phyloP scores from a whole-genome alignment of 2,329 filamentous ascomycete genomes.

The Macrophomina phaseolina region DNA sequence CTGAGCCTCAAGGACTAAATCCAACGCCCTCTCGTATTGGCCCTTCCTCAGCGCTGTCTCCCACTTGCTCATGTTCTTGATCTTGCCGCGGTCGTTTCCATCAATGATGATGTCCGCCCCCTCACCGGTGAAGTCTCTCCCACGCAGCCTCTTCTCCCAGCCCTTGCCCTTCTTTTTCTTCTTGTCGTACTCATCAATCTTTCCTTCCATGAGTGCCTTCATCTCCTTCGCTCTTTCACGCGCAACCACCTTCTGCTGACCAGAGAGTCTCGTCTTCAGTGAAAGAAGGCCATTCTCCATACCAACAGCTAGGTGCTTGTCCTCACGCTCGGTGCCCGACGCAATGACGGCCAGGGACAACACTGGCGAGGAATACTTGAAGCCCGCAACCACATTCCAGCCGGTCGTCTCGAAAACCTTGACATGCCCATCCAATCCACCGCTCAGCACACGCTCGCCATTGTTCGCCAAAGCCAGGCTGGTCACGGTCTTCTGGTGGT shows the following conservation, averaged over 20 bases:
- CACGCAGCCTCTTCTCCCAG: constrained; percentile 67
- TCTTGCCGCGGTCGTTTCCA: constrained; percentile 68
- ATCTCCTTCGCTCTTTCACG: constrained; percentile 82
- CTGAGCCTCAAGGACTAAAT: constrained; percentile 68
- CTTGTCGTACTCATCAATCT: constrained; percentile 77
- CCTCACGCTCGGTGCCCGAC: constrained; percentile 70
- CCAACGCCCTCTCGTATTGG: constrained; percentile 77
- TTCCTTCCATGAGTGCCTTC: constrained; percentile 78
- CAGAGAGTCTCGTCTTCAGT: constrained; percentile 85
- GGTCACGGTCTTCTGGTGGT: constrained; percentile 98
- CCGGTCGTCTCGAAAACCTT: constrained; percentile 93
- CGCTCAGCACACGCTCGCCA: constrained; percentile 80
- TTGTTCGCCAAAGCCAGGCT: constrained; percentile 81
- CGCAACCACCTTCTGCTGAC: constrained; percentile 77
- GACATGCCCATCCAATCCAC: constrained; percentile 91
- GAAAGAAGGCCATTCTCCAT: constrained; percentile 94
- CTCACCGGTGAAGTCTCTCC: constrained; percentile 82
- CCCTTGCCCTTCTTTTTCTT: constrained; percentile 66
- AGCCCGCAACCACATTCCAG: constrained; percentile 95
- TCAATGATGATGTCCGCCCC: constrained; percentile 89
- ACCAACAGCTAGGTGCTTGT: constrained; percentile 92
- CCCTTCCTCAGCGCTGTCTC: constrained; percentile 81
- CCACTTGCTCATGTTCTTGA: constrained; percentile 74
- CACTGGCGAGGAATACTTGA: constrained; percentile 92
- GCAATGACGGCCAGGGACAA: constrained; percentile 80